These are phyloP conservation scores for Abrus pulchellus DNA, from an alignment of 306 rosid species.

Conservation along the genomic window DNA sequence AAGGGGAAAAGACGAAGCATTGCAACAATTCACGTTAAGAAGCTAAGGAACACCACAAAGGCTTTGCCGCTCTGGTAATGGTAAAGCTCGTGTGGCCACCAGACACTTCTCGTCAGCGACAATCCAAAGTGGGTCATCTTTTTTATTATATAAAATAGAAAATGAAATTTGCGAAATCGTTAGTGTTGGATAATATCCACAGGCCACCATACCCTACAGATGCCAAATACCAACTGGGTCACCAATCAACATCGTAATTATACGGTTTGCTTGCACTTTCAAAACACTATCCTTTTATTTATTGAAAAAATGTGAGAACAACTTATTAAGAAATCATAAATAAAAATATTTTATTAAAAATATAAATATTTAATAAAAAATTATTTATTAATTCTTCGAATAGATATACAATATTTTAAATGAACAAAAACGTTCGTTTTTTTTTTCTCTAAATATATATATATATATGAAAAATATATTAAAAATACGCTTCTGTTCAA, in stretches of 20 bases:
- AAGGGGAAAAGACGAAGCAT: slow-evolving; percentile 47
- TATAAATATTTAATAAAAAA: no score
- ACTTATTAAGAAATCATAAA: no score
- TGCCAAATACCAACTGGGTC: slow-evolving; percentile 9
- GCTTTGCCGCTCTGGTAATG: slow-evolving; percentile 47
- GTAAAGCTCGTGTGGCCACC: slow-evolving; percentile 65
- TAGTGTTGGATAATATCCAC: slow-evolving; percentile 9
- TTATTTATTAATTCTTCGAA: no score
- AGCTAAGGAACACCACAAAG: slow-evolving; percentile 37
- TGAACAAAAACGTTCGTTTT: no score
- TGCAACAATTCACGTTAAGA: slow-evolving; percentile 33
- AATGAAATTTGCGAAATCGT: neutral
- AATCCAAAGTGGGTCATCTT: slow-evolving; percentile 40
- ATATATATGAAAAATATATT: no score
- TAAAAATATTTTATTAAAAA: no score
- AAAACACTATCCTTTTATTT: neutral
- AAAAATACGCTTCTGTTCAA: no score
- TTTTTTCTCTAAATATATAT: no score
- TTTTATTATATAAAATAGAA: neutral
- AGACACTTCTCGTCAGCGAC: slow-evolving; percentile 50
- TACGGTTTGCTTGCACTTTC: neutral
- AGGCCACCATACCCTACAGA: neutral
- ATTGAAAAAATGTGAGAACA: no score
- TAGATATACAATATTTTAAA: no score
- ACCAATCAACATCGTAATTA: slow-evolving; percentile 23